Conservation (phyloP, 257 asterid genomes). For the Gentiana straminea region DNA sequence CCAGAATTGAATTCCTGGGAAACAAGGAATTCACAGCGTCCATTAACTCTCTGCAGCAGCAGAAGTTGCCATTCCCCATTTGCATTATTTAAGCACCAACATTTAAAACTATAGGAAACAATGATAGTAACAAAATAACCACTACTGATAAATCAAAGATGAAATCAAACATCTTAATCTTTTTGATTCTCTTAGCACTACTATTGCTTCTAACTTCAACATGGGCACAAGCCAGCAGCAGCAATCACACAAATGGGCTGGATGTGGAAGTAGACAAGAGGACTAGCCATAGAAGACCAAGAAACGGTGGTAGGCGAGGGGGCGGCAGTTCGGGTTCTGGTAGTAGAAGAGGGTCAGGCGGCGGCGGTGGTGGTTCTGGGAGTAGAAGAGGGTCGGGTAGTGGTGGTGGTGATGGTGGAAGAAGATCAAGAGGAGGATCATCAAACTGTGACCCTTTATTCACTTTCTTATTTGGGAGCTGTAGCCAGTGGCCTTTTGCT, state of each 20-base stretch:
- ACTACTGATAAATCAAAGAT: slow-evolving; percentile 2
- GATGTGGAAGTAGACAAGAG: slow-evolving; percentile 20
- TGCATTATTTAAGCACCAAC: too few species aligned
- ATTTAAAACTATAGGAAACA: too few species aligned
- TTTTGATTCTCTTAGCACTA: slow-evolving; percentile 17
- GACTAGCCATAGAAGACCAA: slow-evolving; percentile 10
- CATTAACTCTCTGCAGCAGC: slow-evolving; percentile 12
- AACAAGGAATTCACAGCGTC: slow-evolving; percentile 10
- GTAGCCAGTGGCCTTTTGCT: slow-evolving; percentile 36
- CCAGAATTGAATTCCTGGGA: too few species aligned
- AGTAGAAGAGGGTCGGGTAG: slow-evolving; percentile 11
- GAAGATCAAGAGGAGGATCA: slow-evolving; percentile 11
- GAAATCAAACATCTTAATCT: slow-evolving; percentile 11
- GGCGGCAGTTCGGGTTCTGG: slow-evolving; percentile 4
- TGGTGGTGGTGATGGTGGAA: slow-evolving; percentile 5
- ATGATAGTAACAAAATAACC: too few species aligned
- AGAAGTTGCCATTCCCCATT: too few species aligned
- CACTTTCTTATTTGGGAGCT: slow-evolving; percentile 19
- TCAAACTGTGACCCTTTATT: slow-evolving; percentile 25
- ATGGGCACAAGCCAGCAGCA: slow-evolving; percentile 20
- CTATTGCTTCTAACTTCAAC: slow-evolving; percentile 23
- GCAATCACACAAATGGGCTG: background rate
- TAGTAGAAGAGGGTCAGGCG: slow-evolving; percentile 9
- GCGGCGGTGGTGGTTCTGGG: slow-evolving; percentile 3
- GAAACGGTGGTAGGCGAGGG: slow-evolving; percentile 13